Percentiles rank a stretch among this genome's conserved stretches.
Evolutionary conservation across 1,284 basidiomycete genomes (phyloP).

Genomic region (Cystobasidium slooffiae): DNA sequence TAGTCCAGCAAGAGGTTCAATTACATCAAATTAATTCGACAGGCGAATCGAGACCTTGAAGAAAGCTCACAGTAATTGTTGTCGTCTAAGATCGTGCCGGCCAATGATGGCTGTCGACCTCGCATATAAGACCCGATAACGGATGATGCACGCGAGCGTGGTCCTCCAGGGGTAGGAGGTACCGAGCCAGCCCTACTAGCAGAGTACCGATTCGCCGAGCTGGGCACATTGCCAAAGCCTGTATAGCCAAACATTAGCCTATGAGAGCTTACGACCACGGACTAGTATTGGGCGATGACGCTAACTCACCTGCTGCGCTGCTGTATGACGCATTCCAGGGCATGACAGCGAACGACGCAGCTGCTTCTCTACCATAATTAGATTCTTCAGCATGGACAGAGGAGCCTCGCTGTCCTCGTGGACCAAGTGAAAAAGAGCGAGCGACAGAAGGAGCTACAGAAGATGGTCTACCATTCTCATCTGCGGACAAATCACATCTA

Average conservation of each 20-base stretch:
- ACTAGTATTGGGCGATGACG: no score
- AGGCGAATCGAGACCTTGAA: no score
- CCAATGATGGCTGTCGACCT: not conserved
- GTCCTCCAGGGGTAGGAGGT: constrained; percentile 6
- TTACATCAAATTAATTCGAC: not conserved
- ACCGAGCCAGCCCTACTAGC: constrained; percentile 7
- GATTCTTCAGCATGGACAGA: constrained; percentile 24
- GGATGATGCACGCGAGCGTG: constrained; percentile 3
- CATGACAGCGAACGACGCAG: constrained; percentile 30
- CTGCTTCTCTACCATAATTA: constrained; percentile 24
- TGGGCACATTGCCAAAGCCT: not conserved
- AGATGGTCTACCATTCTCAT: not conserved
- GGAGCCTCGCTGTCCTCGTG: constrained; percentile 6
- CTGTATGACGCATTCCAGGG: constrained; percentile 30
- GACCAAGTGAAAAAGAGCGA: constrained; percentile 7
- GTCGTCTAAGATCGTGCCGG: not conserved
- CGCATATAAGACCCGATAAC: not conserved
- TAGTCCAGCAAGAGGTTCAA: not conserved
- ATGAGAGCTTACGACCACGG: no score
- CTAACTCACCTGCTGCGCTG: constrained; percentile 3
- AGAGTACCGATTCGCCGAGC: constrained; percentile 16
- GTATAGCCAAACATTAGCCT: no score
- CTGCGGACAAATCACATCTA: not conserved
- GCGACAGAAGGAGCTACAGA: constrained; percentile 3
- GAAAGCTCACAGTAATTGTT: no score